Evolutionary conservation across 257 asterid species (phyloP).

Genomic region (Leptodermis oblonga): DNA sequence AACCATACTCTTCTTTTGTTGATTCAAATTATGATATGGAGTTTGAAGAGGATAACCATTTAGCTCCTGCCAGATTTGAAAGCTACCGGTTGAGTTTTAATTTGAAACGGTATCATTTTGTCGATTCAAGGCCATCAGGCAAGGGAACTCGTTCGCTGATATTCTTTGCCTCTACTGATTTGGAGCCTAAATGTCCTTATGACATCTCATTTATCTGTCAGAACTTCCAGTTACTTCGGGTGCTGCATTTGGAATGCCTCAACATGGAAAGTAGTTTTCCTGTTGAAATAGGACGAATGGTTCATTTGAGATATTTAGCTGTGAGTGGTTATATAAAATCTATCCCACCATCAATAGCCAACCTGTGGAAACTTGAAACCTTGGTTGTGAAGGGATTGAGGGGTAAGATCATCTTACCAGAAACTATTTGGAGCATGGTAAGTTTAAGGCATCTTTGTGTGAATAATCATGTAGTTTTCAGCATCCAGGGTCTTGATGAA

Average conservation of each 20-base stretch:
- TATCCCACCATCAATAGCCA: neutral
- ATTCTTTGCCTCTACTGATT: neutral
- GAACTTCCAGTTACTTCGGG: neutral
- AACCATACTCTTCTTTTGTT: too few species aligned
- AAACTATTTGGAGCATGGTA: neutral
- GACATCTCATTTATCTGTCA: neutral
- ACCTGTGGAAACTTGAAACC: neutral
- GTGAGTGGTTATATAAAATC: neutral
- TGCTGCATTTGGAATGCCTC: neutral
- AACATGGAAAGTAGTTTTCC: too few species aligned
- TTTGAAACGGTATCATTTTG: neutral
- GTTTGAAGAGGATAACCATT: neutral
- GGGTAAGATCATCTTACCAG: neutral
- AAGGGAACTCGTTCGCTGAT: neutral
- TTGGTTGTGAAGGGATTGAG: neutral
- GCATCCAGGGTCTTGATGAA: too few species aligned
- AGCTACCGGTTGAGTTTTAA: neutral
- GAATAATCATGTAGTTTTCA: neutral
- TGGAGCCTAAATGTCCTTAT: neutral
- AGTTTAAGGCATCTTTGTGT: neutral
- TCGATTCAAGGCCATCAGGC: neutral
- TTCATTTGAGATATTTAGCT: neutral
- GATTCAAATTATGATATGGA: neutral
- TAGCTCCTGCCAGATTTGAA: neutral
- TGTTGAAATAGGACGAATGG: neutral